Conservation (phyloP, 371 early-diverging fungal genomes). For the Mucor saturninus region DNA sequence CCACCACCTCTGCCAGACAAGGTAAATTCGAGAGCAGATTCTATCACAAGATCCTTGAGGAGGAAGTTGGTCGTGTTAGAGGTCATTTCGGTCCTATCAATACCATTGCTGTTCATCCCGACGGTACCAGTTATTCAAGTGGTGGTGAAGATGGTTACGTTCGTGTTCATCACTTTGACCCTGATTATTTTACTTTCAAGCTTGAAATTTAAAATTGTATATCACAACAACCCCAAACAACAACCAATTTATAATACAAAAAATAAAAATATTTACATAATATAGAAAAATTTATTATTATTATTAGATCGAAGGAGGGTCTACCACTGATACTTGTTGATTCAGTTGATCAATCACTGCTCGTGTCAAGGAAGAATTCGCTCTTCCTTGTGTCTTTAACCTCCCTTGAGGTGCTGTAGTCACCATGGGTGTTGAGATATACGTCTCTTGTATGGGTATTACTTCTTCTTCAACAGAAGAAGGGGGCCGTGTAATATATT, state of each 20-base stretch:
- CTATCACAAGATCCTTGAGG: slow-evolving; percentile 97
- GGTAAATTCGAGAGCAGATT: slow-evolving; percentile 99
- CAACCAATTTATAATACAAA: not conserved
- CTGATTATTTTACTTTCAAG: slow-evolving; percentile 95
- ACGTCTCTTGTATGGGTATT: slow-evolving; percentile 1
- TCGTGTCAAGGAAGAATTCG: slow-evolving; percentile 52
- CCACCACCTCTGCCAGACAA: slow-evolving; percentile 92
- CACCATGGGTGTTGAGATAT: slow-evolving; percentile 28
- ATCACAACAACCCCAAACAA: slow-evolving; percentile 3
- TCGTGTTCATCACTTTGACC: slow-evolving; percentile 95
- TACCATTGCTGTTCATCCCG: slow-evolving; percentile 97
- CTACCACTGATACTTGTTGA: slow-evolving; percentile 29
- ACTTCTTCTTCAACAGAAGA: not conserved
- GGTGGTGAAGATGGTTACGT: slow-evolving; percentile 99
- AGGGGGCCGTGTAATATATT: slow-evolving; percentile 36
- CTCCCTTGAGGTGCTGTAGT: slow-evolving; percentile 17
- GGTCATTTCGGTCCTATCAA: slow-evolving; percentile 99
- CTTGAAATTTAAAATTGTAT: slow-evolving; percentile 50
- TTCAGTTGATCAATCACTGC: slow-evolving; percentile 55
- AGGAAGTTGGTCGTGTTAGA: slow-evolving; percentile 97
- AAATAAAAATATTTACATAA: slow-evolving; percentile 6
- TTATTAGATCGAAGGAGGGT: not conserved
- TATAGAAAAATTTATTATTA: slow-evolving; percentile 9
- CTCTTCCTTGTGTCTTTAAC: slow-evolving; percentile 40
- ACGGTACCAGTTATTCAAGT: slow-evolving; percentile 92